A percentile compares a stretch with the other conserved stretches of the same genome.
Evolutionary conservation across 345 rosid species (phyloP).

Genomic region (Isatis tinctoria): DNA sequence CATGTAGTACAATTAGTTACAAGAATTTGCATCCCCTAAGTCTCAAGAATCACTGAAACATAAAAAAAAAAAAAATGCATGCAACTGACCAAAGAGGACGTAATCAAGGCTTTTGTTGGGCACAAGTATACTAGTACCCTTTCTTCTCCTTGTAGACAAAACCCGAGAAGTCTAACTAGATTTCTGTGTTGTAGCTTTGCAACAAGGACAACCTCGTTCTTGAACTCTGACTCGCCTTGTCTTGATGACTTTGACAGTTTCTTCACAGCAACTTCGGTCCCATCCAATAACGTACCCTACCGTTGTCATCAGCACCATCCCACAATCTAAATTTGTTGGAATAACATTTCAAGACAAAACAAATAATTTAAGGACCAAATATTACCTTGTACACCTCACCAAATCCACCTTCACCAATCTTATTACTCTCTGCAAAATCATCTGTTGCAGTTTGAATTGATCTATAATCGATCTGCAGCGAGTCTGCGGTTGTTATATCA

Average conservation of each 20-base stretch:
- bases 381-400: conserved; percentile 64
- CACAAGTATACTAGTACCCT: conserved; percentile 18
- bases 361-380: neutral
- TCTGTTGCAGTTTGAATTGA: conserved; percentile 37
- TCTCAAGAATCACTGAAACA: neutral
- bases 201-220: conserved; percentile 29
- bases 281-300: conserved; percentile 15
- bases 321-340: neutral
- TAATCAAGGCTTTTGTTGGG: conserved; percentile 29
- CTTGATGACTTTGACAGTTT: conserved; percentile 22
- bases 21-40: neutral
- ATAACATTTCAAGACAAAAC: neutral
- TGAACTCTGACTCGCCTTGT: conserved; percentile 23
- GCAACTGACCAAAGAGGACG: conserved; percentile 24
- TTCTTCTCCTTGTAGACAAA: conserved; percentile 16
- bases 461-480: conserved; percentile 41
- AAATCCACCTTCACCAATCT: conserved; percentile 66
- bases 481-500: conserved; percentile 36
- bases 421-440: conserved; percentile 19
- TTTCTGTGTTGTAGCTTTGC: conserved; percentile 27
- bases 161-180: conserved; percentile 22
- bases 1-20: neutral
- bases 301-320: neutral
- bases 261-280: conserved; percentile 22
- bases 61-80: neutral